These are phyloP conservation scores for Aspergillus udagawae DNA, from an alignment of 2,329 filamentous ascomycete species.

Conservation along the genomic window DNA sequence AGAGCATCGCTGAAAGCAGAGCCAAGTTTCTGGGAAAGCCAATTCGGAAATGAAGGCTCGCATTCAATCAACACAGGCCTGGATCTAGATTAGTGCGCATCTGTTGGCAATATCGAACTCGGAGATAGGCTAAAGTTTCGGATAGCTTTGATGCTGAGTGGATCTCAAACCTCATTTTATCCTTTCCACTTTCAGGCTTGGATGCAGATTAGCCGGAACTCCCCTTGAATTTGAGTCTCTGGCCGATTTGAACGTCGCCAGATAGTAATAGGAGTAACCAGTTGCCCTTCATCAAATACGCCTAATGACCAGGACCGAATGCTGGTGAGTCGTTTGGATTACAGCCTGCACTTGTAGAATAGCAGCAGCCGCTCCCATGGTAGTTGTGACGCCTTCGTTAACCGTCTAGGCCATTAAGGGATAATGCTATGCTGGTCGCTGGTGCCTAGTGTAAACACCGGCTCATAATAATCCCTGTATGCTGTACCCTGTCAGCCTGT, in stretches of 20 bases:
- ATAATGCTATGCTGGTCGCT: background rate
- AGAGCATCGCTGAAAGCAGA: background rate
- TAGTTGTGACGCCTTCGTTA: too few relatives aligned
- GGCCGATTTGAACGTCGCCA: too few relatives aligned
- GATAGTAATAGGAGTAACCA: too few relatives aligned
- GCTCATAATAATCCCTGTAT: background rate
- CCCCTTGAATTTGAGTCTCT: background rate
- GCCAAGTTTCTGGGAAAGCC: too few relatives aligned
- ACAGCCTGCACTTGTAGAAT: background rate
- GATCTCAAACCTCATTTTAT: background rate
- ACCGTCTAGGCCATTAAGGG: background rate
- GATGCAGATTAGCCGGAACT: background rate
- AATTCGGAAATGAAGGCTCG: too few relatives aligned
- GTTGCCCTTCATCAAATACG: background rate
- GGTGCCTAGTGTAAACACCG: background rate
- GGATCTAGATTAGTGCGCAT: too few relatives aligned
- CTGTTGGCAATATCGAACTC: background rate
- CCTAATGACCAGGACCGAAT: background rate
- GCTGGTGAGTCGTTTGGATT: background rate
- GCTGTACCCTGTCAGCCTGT: background rate
- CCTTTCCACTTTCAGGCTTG: background rate
- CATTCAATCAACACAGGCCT: background rate
- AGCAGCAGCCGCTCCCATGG: too few relatives aligned
- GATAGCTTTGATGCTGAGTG: background rate
- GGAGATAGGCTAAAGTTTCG: background rate